These are phyloP conservation scores for Tuber indicum DNA, from an alignment of 495 filamentous ascomycete species.

Conservation along the genomic window DNA sequence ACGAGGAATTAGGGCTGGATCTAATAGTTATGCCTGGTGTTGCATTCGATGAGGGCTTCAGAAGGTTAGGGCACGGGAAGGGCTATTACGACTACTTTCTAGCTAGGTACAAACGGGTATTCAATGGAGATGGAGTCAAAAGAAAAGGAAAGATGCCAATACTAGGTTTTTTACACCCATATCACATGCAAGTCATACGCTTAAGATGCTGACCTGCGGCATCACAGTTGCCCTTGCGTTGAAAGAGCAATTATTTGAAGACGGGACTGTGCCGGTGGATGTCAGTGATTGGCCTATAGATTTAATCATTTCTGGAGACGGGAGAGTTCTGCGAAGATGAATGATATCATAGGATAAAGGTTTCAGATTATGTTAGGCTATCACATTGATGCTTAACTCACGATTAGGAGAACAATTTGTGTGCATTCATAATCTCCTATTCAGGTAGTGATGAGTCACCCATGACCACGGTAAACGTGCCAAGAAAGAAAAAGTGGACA, in stretches of 20 bases:
- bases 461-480: not conserved
- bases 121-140: conserved; percentile 44
- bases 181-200: conserved; percentile 6
- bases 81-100: conserved; percentile 96
- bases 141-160: conserved; percentile 52
- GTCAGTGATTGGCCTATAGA: conserved; percentile 61
- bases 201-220: conserved; percentile 35
- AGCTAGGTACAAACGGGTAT: conserved; percentile 56
- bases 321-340: conserved; percentile 32
- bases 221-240: conserved; percentile 76
- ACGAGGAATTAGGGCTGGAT: conserved; percentile 57
- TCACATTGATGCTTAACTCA: not conserved
- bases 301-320: conserved; percentile 58
- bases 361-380: not conserved
- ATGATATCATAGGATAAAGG: not conserved
- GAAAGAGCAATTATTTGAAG: conserved; percentile 73
- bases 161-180: conserved; percentile 30
- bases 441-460: not conserved
- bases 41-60: conserved; percentile 72
- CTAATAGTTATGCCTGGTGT: conserved; percentile 89
- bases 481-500: not conserved
- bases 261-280: conserved; percentile 57
- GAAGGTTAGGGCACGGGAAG: conserved; percentile 85
- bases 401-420: not conserved
- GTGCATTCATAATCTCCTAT: not conserved